Conservation (phyloP, 306 rosid species). For the Corylus avellana region DNA sequence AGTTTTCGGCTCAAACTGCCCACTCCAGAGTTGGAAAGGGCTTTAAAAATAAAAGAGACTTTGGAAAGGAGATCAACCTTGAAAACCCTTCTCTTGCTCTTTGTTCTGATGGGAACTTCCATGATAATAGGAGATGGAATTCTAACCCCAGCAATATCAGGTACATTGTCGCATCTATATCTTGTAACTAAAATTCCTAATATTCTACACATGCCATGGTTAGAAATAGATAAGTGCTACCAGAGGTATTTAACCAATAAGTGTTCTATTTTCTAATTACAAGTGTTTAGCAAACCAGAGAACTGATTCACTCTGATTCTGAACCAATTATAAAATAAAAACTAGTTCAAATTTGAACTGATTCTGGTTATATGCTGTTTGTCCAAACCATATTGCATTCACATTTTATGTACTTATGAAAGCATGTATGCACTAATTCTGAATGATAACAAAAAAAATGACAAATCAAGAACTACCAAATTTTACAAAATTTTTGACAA, state of each 20-base stretch:
- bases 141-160: slow-evolving; percentile 96
- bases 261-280: not conserved
- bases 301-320: not conserved
- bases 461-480: not conserved
- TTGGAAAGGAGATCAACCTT: slow-evolving; percentile 61
- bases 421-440: not conserved
- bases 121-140: slow-evolving; percentile 98
- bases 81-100: slow-evolving; percentile 68
- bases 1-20: slow-evolving; percentile 90
- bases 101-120: slow-evolving; percentile 93
- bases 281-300: not conserved
- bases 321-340: not conserved
- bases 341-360: not conserved
- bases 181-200: not conserved
- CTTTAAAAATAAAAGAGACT: slow-evolving; percentile 68
- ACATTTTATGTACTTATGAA: not conserved
- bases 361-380: not conserved
- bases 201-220: not conserved
- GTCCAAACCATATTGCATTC: not conserved
- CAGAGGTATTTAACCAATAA: not conserved
- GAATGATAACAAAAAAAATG: not conserved
- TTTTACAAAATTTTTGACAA: not conserved
- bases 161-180: slow-evolving; percentile 34
- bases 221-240: not conserved
- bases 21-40: slow-evolving; percentile 91